Conservation (phyloP, 2,329 filamentous ascomycete species). For the Cercospora sp. region DNA sequence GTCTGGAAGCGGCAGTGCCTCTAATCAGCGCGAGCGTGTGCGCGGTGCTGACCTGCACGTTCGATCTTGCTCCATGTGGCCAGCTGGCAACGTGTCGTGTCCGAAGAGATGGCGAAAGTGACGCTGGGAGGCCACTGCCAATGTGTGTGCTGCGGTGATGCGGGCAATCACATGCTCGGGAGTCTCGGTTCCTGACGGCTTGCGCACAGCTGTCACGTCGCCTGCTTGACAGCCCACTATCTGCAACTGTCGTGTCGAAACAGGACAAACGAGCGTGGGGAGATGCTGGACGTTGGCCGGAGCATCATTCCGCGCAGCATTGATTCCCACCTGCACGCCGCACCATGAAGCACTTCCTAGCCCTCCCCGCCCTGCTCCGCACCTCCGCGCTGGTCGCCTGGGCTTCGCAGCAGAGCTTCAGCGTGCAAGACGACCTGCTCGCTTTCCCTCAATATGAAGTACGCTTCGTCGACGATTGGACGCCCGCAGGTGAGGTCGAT, state of each 20-base stretch:
- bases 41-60: background rate
- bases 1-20: background rate
- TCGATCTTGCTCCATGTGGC: background rate
- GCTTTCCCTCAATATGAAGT: slow-evolving; percentile 87
- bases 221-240: background rate
- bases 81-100: background rate
- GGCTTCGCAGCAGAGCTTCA: slow-evolving; percentile 65
- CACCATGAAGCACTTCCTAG: slow-evolving; percentile 51
- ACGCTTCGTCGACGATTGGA: slow-evolving; percentile 63
- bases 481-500: slow-evolving; percentile 69
- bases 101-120: background rate
- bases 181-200: background rate
- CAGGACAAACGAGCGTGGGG: background rate
- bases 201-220: background rate
- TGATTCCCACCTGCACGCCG: background rate
- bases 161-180: background rate
- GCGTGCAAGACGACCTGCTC: slow-evolving; percentile 82
- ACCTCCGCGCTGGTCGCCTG: slow-evolving; percentile 47
- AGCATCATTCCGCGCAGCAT: background rate
- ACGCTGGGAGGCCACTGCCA: background rate
- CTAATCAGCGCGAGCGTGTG: background rate
- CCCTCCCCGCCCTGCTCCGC: slow-evolving; percentile 49
- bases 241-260: background rate
- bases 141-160: background rate
- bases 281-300: background rate